Base-by-base conservation (phyloP, 2,329 filamentous ascomycete species). In the Aspergillus calidoustus region DNA sequence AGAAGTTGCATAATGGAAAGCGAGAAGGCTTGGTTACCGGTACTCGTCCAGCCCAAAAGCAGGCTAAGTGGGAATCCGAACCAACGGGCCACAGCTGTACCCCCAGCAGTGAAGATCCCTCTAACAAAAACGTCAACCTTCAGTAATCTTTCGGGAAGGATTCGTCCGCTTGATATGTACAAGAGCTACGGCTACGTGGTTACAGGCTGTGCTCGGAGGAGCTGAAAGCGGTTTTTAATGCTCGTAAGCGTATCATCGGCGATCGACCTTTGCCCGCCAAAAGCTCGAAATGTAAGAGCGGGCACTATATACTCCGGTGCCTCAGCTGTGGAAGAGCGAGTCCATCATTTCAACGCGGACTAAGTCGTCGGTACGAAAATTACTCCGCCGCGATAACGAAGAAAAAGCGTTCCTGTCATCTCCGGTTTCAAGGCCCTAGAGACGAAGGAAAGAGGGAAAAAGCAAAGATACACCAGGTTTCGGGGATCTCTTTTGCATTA, bases 1-100 rank as follows among this genome's bases (percentile, higher is more conserved):
- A 53, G 59, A 54, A 59, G 52, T 66, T 65, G 59, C 58, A 59
- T 59, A 61, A 54, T 51, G 49, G 50, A 57, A 41, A 52, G 57
- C 31, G 50, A 28, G 58, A 52, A 22, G 25, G 44, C 57, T 41
- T 59, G 49, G 49, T 54, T 53, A n/a, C 47, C 55, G 55, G 48
- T 50, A 50, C 47, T 51, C 47, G 25, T 19, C 48, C 55, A 51
- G 47, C 28, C 47, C 55, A 57, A 57, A 57, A 57, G 47, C 47
- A 52, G 55, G 47, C 47, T 57, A 57, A 57, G 55, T 57, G 55
- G 55, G 55, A 57, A 46, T 57, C 55, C 55, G 34, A 57, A 51
- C 55, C 55, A 25, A 57, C 38, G 55, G 38, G 38, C 55, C 55
- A 57, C 55, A 57, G 55, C 55, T 57, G 55, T 57, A 51, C 47